Conservation (phyloP, 1,284 basidiomycete species). For the Fomitopsis schrenkii region DNA sequence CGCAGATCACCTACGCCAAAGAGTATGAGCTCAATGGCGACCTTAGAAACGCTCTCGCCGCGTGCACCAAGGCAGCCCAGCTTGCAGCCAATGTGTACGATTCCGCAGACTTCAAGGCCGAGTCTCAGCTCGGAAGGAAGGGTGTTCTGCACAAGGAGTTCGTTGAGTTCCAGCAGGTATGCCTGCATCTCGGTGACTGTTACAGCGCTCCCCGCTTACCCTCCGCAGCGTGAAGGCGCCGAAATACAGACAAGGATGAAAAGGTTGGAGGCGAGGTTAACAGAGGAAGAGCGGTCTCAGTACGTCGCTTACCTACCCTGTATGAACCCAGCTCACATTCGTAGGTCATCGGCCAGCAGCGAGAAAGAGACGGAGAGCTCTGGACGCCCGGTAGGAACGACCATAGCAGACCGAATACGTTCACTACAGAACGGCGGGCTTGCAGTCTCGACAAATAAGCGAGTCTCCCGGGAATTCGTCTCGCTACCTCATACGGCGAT, state of each 20-base stretch:
- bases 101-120: slow-evolving; percentile 50
- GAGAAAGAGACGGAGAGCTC: slow-evolving; percentile 25
- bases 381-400: slow-evolving; percentile 40
- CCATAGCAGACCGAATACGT: slow-evolving; percentile 68
- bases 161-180: slow-evolving; percentile 53
- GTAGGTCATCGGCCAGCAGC: slow-evolving; percentile 6
- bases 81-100: slow-evolving; percentile 55
- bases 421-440: slow-evolving; percentile 68
- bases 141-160: slow-evolving; percentile 55
- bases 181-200: slow-evolving; percentile 17
- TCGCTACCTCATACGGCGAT: slow-evolving; percentile 12
- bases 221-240: slow-evolving; percentile 42
- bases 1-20: slow-evolving; percentile 47
- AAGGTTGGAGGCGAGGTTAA: slow-evolving; percentile 55
- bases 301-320: slow-evolving; percentile 24
- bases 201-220: slow-evolving; percentile 3
- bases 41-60: slow-evolving; percentile 52
- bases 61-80: slow-evolving; percentile 56
- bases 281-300: slow-evolving; percentile 49
- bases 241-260: slow-evolving; percentile 46
- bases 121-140: slow-evolving; percentile 39
- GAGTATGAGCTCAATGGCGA: slow-evolving; percentile 52
- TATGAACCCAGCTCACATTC: background rate
- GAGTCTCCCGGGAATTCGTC: slow-evolving; percentile 44
- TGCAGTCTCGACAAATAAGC: slow-evolving; percentile 44